These are phyloP conservation scores for Aspergillus sp. DNA, from an alignment of 2,329 filamentous ascomycete genomes.

Conservation along the genomic window DNA sequence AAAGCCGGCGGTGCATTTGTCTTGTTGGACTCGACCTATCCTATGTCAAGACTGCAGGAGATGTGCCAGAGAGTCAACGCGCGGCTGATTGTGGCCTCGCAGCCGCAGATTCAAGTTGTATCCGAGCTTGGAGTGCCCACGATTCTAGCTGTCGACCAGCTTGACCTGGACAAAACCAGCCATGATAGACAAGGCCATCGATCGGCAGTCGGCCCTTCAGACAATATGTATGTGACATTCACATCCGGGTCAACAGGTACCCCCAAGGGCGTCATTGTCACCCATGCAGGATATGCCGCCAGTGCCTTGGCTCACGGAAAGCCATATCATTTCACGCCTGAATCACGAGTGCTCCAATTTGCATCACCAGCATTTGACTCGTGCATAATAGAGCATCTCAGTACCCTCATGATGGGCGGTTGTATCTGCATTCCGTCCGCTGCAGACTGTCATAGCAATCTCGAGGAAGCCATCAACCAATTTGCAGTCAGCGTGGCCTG, in stretches of 20 bases:
- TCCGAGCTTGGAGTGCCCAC: not conserved
- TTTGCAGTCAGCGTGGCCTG: conserved; percentile 2
- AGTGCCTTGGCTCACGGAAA: not conserved
- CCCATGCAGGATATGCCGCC: conserved; percentile 4
- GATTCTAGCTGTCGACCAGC: no score
- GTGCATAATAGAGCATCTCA: conserved; percentile 19
- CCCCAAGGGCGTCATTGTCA: conserved; percentile 11
- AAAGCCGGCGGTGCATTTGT: not conserved
- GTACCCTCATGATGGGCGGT: conserved; percentile 11
- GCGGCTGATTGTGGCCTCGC: not conserved
- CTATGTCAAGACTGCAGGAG: not conserved
- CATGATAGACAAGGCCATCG: no score
- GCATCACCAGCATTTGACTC: conserved; percentile 34
- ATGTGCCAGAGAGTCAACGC: not conserved
- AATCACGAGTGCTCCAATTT: conserved; percentile 26
- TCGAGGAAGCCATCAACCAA: conserved; percentile 38
- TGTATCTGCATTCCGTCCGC: conserved; percentile 45
- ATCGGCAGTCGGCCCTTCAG: no score
- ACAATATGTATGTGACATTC: conserved; percentile 40
- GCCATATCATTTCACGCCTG: no score
- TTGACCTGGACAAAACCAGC: no score
- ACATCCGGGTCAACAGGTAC: conserved; percentile 25
- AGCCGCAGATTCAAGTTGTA: not conserved
- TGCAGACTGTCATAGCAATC: conserved; percentile 37
- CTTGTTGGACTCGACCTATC: not conserved